phyloP scores from a whole-genome alignment of 805 yeast species.

The Saccharomycopsis capsularis region DNA sequence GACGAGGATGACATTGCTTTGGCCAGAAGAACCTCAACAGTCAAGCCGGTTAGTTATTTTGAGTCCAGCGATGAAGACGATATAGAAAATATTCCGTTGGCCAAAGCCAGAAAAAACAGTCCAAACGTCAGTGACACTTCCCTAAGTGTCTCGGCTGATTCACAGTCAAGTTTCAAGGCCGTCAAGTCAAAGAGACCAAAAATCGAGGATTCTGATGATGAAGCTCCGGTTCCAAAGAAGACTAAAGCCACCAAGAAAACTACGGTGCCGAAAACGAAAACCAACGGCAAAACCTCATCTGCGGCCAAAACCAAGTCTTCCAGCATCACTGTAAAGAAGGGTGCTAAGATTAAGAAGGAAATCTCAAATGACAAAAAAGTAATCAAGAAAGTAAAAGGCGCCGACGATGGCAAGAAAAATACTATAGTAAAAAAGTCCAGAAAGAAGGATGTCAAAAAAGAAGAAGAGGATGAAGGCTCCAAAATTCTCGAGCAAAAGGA shows the following conservation, averaged over 20 bases:
- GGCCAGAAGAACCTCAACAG: slow-evolving; percentile 17
- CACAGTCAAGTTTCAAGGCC: no score
- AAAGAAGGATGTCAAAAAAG: slow-evolving; percentile 19
- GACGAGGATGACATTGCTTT: slow-evolving; percentile 31
- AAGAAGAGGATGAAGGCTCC: slow-evolving; percentile 20
- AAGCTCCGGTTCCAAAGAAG: slow-evolving; percentile 16
- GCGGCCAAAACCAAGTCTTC: neutral
- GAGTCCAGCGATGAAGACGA: slow-evolving; percentile 18
- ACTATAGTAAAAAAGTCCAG: slow-evolving; percentile 1
- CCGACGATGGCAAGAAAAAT: slow-evolving; percentile 19
- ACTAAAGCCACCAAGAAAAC: slow-evolving; percentile 3
- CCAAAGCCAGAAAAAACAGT: slow-evolving; percentile 17
- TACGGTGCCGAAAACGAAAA: slow-evolving; percentile 6
- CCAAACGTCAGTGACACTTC: slow-evolving; percentile 9
- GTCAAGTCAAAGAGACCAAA: slow-evolving; percentile 19
- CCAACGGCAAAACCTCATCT: no score
- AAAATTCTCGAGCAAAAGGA: slow-evolving; percentile 24
- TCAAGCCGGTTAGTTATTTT: slow-evolving; percentile 20
- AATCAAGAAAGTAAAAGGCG: slow-evolving; percentile 18
- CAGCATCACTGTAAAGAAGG: slow-evolving; percentile 5
- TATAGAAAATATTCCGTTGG: slow-evolving; percentile 18
- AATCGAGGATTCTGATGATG: slow-evolving; percentile 17
- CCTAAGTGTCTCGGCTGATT: no score
- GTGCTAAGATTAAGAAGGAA: slow-evolving; percentile 19
- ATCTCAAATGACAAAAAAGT: no score